Conservation (phyloP, 2,329 filamentous ascomycete species). For the Pseudomassariella vexata region DNA sequence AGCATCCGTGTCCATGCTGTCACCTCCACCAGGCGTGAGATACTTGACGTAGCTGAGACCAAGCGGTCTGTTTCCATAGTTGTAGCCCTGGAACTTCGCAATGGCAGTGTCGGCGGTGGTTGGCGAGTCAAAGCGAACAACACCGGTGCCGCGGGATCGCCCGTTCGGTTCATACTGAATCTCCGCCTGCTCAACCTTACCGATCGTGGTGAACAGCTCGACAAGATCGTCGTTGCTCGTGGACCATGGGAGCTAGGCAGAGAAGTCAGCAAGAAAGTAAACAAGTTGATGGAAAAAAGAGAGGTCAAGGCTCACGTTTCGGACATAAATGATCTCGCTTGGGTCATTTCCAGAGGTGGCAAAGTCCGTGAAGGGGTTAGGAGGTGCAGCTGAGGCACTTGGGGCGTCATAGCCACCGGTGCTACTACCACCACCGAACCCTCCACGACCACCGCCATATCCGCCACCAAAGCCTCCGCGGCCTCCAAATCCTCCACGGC, state of each 20-base stretch:
- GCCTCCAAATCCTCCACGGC: slow-evolving; percentile 43
- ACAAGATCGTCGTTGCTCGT: slow-evolving; percentile 97
- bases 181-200: slow-evolving; percentile 96
- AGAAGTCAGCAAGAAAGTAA: slow-evolving; percentile 17
- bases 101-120: slow-evolving; percentile 91
- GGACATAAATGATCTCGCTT: slow-evolving; percentile 83
- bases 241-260: slow-evolving; percentile 83
- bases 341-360: slow-evolving; percentile 82
- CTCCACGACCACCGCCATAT: slow-evolving; percentile 36
- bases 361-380: slow-evolving; percentile 92
- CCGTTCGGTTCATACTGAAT: slow-evolving; percentile 98
- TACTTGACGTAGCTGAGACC: slow-evolving; percentile 94
- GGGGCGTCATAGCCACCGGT: slow-evolving; percentile 37
- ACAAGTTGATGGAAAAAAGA: slow-evolving; percentile 3
- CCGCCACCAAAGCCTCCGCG: slow-evolving; percentile 40
- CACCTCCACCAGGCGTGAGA: slow-evolving; percentile 59
- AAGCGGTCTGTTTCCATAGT: slow-evolving; percentile 91
- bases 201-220: slow-evolving; percentile 95
- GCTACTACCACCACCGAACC: slow-evolving; percentile 37
- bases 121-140: slow-evolving; percentile 83
- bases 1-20: slow-evolving; percentile 80
- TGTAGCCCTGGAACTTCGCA: slow-evolving; percentile 94
- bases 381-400: slow-evolving; percentile 46
- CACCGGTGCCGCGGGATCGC: slow-evolving; percentile 87
- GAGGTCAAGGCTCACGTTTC: slow-evolving; percentile 65